phyloP scores from a whole-genome alignment of 768 basidiomycete species.

The Ramaria sp. region DNA sequence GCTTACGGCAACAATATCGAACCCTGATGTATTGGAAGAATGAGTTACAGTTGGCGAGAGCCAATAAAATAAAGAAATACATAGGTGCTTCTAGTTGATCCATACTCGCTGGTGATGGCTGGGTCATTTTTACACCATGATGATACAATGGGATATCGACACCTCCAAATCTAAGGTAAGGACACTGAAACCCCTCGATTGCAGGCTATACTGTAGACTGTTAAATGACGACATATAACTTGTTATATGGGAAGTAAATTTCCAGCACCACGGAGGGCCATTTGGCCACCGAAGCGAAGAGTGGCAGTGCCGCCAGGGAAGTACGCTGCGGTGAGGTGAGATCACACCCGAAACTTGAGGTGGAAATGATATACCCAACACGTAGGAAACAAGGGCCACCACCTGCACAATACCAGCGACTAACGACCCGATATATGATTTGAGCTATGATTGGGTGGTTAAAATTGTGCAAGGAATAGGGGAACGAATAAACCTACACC shows the following conservation, averaged over 20 bases:
- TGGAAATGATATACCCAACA: conserved; percentile 29
- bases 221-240: not conserved
- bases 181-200: not conserved
- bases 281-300: conserved; percentile 64
- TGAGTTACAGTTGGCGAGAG: too few species aligned
- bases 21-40: too few species aligned
- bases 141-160: too few species aligned
- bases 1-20: too few species aligned
- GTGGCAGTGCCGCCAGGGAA: conserved; percentile 88
- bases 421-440: conserved; percentile 81
- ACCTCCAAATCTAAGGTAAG: too few species aligned
- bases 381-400: conserved; percentile 75
- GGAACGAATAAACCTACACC: conserved; percentile 43
- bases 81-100: too few species aligned
- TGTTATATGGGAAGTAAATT: conserved; percentile 67
- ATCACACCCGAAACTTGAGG: not conserved
- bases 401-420: conserved; percentile 77
- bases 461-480: not conserved
- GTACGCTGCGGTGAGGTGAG: conserved; percentile 40
- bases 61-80: too few species aligned
- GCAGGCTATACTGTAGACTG: not conserved
- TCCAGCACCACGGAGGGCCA: conserved; percentile 77
- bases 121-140: too few species aligned
- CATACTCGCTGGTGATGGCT: too few species aligned
- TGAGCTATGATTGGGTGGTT: conserved; percentile 36